Evolutionary conservation across 371 early-diverging fungal species (phyloP), one percentile per base, ranked within the genome.

Genomic region (Rhizopus delemar): DNA sequence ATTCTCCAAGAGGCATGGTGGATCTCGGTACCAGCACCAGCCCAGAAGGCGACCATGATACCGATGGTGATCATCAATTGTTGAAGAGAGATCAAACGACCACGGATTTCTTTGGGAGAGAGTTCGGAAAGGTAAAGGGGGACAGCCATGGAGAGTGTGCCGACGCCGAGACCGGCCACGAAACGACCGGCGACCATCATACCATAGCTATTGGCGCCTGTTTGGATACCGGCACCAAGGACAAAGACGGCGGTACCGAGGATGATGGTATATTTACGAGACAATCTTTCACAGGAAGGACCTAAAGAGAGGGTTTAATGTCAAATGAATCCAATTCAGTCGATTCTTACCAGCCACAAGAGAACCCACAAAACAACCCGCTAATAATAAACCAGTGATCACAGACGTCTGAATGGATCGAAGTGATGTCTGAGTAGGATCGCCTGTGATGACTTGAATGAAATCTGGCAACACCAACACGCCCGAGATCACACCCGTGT

Each of bases 131-230:
- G 69, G 55, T 80, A 82, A 46, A 82, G 71, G 53, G 85, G 85
- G 12, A 76, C 79, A 51, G 70, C 59, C 73, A 82, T 81, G 41
- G 92, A 92, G 29, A 90, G 70, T 46, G 86, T 73, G 70, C 96
- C 96, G 38, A 91, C 80, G 59, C 87, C 91, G 6, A 93, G 61
- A 60, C 96, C 96, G 53, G 82, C 81, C 39, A 93, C 59, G 45
- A 86, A 78, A 41, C 95, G 86, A 34, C 90, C 93, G 50, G 56
- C 73, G 35, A 84, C 63, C 61, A 91, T 81, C 75, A 83, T 70
- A 34, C 68, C 82, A 51, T 80, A 75, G 50, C 70, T 64, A 34
- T 51, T 54, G 29, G 88, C 66, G 45, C 73, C 81, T 28, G 82
- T 73, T 68, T 92, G 92, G 35, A 79, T 9, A 35, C 68, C 73